Evolutionary conservation across 305 asterid species (phyloP).

Genomic region (Fraxinus xanthoxyloides): DNA sequence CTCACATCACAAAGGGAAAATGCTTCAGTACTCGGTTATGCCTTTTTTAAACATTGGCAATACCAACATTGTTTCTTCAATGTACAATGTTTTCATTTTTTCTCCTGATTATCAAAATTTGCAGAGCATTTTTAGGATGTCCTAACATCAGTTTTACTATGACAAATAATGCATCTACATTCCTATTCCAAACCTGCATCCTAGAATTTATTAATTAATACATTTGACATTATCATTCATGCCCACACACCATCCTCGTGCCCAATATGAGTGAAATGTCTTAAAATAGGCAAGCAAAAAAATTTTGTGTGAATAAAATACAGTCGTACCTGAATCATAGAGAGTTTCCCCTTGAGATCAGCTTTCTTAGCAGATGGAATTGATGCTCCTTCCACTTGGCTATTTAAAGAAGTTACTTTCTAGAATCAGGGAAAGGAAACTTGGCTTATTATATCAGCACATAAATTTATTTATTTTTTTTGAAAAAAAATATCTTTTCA

Average conservation of each 20-base stretch:
- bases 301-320: not conserved
- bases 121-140: not conserved
- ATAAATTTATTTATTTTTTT: not conserved
- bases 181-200: not conserved
- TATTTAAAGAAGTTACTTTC: constrained; percentile 80
- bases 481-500: not conserved
- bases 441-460: not conserved
- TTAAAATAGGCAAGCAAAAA: too few relatives aligned
- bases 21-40: not conserved
- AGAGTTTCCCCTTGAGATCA: constrained; percentile 72
- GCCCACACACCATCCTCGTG: not conserved
- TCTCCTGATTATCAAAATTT: not conserved
- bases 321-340: constrained; percentile 69
- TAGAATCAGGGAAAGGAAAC: constrained; percentile 41
- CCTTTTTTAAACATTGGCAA: not conserved
- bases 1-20: not conserved
- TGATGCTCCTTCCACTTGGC: constrained; percentile 77
- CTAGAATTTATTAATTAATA: not conserved
- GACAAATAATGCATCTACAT: not conserved
- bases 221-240: not conserved
- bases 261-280: not conserved
- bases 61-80: not conserved
- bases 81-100: not conserved
- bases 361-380: constrained; percentile 84
- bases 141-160: not conserved